Conservation (phyloP, 1,284 basidiomycete genomes). For the Apiotrichum veenhuisii region DNA sequence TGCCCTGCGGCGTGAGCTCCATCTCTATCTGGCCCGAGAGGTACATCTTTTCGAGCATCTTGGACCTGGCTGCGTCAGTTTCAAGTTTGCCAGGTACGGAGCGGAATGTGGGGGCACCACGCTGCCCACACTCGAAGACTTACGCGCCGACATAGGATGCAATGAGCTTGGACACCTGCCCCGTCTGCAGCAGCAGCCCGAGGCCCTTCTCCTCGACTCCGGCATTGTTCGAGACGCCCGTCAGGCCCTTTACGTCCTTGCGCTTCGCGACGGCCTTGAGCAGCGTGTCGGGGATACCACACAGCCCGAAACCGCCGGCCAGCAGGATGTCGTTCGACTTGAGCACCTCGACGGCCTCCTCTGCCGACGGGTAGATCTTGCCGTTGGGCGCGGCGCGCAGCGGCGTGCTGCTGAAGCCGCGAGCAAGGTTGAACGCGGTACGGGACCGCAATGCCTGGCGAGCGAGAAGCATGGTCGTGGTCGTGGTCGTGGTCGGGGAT, state of each 20-base stretch:
- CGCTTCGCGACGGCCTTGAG: slow-evolving; percentile 71
- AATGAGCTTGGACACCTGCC: slow-evolving; percentile 75
- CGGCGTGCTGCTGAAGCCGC: slow-evolving; percentile 11
- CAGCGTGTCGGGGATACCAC: slow-evolving; percentile 64
- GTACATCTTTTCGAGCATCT: slow-evolving; percentile 59
- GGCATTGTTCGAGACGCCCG: slow-evolving; percentile 86
- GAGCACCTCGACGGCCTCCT: slow-evolving; percentile 76
- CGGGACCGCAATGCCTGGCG: not conserved
- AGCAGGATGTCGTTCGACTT: slow-evolving; percentile 73
- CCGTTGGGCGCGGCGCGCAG: slow-evolving; percentile 1
- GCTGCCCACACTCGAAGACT: not conserved
- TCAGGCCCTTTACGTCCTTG: slow-evolving; percentile 61
- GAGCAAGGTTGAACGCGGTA: not conserved
- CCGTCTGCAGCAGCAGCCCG: slow-evolving; percentile 69
- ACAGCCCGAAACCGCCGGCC: slow-evolving; percentile 61
- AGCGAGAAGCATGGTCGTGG: too few species aligned
- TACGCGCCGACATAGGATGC: slow-evolving; percentile 72
- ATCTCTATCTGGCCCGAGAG: slow-evolving; percentile 75
- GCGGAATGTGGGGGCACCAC: too few species aligned
- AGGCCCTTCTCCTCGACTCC: slow-evolving; percentile 51
- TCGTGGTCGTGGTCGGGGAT: too few species aligned
- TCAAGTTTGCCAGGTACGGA: not conserved
- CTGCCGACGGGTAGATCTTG: slow-evolving; percentile 73
- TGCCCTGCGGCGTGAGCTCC: slow-evolving; percentile 85
- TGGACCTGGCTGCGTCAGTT: slow-evolving; percentile 33